phyloP scores from a whole-genome alignment of 208 protist genomes.

The Novymonas esmeraldas region DNA sequence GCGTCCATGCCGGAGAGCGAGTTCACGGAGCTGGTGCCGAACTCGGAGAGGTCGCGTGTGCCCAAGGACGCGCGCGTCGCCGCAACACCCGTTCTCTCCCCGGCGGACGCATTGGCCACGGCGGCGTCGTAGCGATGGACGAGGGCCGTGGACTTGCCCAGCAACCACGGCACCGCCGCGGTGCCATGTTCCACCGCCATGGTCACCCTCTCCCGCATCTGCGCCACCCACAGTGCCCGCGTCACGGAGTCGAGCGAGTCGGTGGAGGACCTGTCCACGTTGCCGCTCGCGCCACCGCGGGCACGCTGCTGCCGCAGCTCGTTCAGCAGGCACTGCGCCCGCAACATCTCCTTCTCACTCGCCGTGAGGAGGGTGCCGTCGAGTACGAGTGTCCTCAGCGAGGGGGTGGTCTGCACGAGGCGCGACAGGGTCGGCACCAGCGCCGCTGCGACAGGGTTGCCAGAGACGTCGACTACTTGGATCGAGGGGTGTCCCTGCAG shows the following conservation, averaged over 20 bases:
- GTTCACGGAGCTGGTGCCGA: not conserved
- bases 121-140: slow-evolving; percentile 5
- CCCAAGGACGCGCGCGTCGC: not conserved
- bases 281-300: not conserved
- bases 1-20: not conserved
- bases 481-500: slow-evolving; percentile 45
- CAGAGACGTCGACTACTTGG: slow-evolving; percentile 44
- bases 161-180: slow-evolving; percentile 21
- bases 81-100: not conserved
- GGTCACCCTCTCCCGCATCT: slow-evolving; percentile 11
- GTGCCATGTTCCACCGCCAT: slow-evolving; percentile 21
- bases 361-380: slow-evolving; percentile 34
- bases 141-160: slow-evolving; percentile 19
- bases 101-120: not conserved
- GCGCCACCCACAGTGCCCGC: not conserved
- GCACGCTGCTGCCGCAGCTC: slow-evolving; percentile 19
- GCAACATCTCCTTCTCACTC: slow-evolving; percentile 30
- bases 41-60: not conserved
- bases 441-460: slow-evolving; percentile 52
- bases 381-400: slow-evolving; percentile 38
- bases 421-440: slow-evolving; percentile 43
- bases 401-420: slow-evolving; percentile 44
- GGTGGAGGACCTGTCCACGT: not conserved
- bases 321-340: slow-evolving; percentile 39
- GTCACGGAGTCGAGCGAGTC: not conserved